phyloP scores from a whole-genome alignment of 2,329 filamentous ascomycete species.

The Helminthosporium solani region DNA sequence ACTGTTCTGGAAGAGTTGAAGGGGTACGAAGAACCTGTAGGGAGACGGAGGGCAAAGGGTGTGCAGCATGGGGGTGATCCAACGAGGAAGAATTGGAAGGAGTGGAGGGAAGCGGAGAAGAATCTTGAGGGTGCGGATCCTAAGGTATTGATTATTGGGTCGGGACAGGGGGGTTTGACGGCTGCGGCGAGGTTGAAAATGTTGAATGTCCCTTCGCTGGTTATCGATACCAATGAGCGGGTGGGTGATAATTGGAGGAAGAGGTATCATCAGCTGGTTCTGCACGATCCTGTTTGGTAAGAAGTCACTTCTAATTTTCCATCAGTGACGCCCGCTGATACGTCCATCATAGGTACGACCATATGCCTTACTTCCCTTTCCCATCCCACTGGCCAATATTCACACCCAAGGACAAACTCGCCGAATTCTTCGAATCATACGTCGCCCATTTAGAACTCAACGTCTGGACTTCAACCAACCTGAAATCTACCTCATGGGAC shows the following conservation, averaged over 20 bases:
- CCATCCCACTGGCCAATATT: slow-evolving; percentile 36
- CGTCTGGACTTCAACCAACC: slow-evolving; percentile 40
- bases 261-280: slow-evolving; percentile 49
- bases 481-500: slow-evolving; percentile 44
- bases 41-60: slow-evolving; percentile 26
- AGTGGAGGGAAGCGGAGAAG: slow-evolving; percentile 30
- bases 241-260: slow-evolving; percentile 51
- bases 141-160: slow-evolving; percentile 38
- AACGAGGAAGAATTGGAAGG: slow-evolving; percentile 33
- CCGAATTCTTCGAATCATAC: slow-evolving; percentile 42
- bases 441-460: slow-evolving; percentile 42
- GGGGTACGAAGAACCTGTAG: slow-evolving; percentile 33
- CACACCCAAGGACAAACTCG: slow-evolving; percentile 40
- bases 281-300: slow-evolving; percentile 42
- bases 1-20: slow-evolving; percentile 43
- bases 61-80: slow-evolving; percentile 32
- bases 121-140: slow-evolving; percentile 26
- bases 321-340: too few relatives aligned
- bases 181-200: slow-evolving; percentile 48
- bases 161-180: slow-evolving; percentile 49
- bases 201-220: slow-evolving; percentile 44
- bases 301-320: too few relatives aligned
- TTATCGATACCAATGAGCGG: slow-evolving; percentile 47
- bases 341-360: slow-evolving; percentile 28
- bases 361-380: slow-evolving; percentile 41